These are phyloP conservation scores for Cyclotella cryptica DNA, from an alignment of 108 stramenopile genomes.

Conservation along the genomic window DNA sequence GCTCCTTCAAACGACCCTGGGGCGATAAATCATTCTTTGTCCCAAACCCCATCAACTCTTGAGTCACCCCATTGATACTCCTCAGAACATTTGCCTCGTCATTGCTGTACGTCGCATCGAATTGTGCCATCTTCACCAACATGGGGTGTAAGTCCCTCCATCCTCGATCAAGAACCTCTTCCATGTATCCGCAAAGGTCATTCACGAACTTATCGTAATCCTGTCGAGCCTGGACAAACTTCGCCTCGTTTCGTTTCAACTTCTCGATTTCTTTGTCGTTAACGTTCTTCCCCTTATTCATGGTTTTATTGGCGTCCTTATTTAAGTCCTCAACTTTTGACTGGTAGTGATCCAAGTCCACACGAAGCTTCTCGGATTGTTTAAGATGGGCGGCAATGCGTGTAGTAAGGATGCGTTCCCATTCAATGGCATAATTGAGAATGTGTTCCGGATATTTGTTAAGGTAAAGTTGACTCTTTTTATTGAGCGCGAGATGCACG, in stretches of 20 bases:
- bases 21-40: conserved; percentile 62
- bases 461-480: conserved; percentile 61
- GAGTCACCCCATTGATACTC: conserved; percentile 56
- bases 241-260: conserved; percentile 80
- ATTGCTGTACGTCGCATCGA: conserved; percentile 67
- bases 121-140: conserved; percentile 79
- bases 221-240: conserved; percentile 66
- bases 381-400: conserved; percentile 62
- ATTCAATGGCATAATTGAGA: conserved; percentile 78
- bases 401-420: conserved; percentile 77
- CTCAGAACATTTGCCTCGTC: conserved; percentile 66
- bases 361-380: conserved; percentile 70
- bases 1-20: conserved; percentile 72
- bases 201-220: conserved; percentile 61
- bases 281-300: conserved; percentile 82
- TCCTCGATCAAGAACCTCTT: conserved; percentile 78
- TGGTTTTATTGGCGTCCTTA: conserved; percentile 58
- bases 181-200: conserved; percentile 75
- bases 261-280: conserved; percentile 63
- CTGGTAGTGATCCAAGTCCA: conserved; percentile 83
- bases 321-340: conserved; percentile 75
- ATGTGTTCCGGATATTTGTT: conserved; percentile 75
- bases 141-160: conserved; percentile 88
- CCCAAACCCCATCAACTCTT: conserved; percentile 63
- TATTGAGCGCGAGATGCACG: conserved; percentile 47